These are phyloP conservation scores for Hirschfeldia incana DNA, from an alignment of 345 rosid species.

Conservation along the genomic window DNA sequence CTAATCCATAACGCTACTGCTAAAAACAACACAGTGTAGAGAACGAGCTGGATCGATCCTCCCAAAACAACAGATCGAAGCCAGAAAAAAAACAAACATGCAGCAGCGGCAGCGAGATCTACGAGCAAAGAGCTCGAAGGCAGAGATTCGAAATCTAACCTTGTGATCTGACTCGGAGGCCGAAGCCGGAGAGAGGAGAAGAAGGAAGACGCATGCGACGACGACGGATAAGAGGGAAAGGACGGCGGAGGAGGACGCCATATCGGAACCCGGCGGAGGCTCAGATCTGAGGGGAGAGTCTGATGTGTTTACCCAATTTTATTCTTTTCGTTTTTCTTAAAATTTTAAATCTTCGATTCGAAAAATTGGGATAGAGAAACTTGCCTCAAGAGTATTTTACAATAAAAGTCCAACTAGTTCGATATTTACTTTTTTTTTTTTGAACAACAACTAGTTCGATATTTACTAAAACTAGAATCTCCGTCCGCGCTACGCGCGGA, in stretches of 20 bases:
- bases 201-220: constrained; percentile 37
- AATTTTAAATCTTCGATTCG: neutral
- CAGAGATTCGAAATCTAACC: constrained; percentile 46
- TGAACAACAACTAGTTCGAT: too few relatives aligned
- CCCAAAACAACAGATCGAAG: constrained; percentile 18
- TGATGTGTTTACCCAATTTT: neutral
- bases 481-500: too few relatives aligned
- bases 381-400: neutral
- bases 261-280: constrained; percentile 46
- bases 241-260: constrained; percentile 49
- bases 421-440: too few relatives aligned
- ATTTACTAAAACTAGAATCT: too few relatives aligned
- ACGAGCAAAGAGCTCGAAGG: neutral
- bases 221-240: constrained; percentile 39
- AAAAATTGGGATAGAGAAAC: neutral
- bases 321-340: neutral
- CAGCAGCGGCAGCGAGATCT: constrained; percentile 37
- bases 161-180: constrained; percentile 92
- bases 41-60: constrained; percentile 18
- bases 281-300: constrained; percentile 42
- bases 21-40: neutral
- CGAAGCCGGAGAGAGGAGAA: constrained; percentile 43
- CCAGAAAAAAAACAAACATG: neutral
- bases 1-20: constrained; percentile 5
- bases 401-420: neutral